Conservation (phyloP, 352 stramenopile species). For the Phytophthora constricta region DNA sequence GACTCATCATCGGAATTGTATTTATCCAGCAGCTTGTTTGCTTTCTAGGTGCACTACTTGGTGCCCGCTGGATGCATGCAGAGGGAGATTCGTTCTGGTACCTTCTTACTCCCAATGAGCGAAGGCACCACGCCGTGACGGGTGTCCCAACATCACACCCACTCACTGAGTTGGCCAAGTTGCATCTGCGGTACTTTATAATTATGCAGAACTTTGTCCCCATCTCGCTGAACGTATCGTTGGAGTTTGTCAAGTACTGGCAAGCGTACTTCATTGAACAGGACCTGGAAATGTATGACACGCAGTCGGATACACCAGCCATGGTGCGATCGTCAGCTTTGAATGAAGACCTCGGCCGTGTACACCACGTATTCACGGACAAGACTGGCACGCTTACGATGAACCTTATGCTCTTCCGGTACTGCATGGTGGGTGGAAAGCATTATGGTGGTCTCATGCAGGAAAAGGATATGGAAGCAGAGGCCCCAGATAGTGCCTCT, state of each 20-base stretch:
- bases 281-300: slow-evolving; percentile 93
- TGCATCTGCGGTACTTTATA: slow-evolving; percentile 95
- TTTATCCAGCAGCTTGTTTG: slow-evolving; percentile 82
- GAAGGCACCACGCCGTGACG: slow-evolving; percentile 17
- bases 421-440: slow-evolving; percentile 93
- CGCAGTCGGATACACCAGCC: slow-evolving; percentile 85
- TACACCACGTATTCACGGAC: slow-evolving; percentile 94
- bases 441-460: slow-evolving; percentile 89
- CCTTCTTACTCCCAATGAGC: slow-evolving; percentile 39
- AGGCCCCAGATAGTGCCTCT: not conserved
- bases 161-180: slow-evolving; percentile 67
- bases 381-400: slow-evolving; percentile 96
- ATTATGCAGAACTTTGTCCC: slow-evolving; percentile 98
- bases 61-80: slow-evolving; percentile 71
- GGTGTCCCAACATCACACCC: slow-evolving; percentile 39
- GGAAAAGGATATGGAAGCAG: slow-evolving; percentile 57
- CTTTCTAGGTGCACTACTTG: slow-evolving; percentile 65
- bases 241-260: slow-evolving; percentile 97
- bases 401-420: slow-evolving; percentile 97
- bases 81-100: slow-evolving; percentile 78
- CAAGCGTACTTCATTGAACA: slow-evolving; percentile 96
- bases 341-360: slow-evolving; percentile 93
- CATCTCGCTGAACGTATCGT: slow-evolving; percentile 98
- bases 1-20: slow-evolving; percentile 76
- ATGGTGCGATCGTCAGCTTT: slow-evolving; percentile 84